Evolutionary conservation across 306 rosid species (phyloP), one percentile per base, ranked within the genome.

Genomic region (Cercis canadensis): DNA sequence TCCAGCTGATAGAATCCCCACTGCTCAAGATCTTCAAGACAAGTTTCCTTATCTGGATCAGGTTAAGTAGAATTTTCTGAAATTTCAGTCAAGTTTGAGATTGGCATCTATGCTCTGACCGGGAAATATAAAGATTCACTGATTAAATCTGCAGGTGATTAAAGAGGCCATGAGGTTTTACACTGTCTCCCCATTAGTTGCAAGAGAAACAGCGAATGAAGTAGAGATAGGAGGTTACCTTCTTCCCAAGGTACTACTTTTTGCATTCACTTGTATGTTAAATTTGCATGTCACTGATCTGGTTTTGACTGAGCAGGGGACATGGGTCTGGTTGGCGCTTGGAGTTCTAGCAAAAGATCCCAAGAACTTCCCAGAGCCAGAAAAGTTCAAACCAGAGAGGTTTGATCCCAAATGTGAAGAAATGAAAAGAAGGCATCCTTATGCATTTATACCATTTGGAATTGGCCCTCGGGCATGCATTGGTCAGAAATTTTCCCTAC

Each of bases 331-430:
- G 99, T 72, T 91, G 65, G 92, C 97, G 4, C 90, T 75, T 13
- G 99, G 99, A 65, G 97, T 89, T 67, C 75, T 91, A 70, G 92
- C 97, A 6, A 94, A 94, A 73, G 99, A 94, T 69, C 92, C 96
- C 5, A 84, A 12, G 64, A 83, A 89, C 72, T 91, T 89, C 79
- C 88, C 96, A 4, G 99, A 91, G 79, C 99, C 99, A 70, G 92
- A 91, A 11, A 86, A 87, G 86, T 94, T 94, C 82, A 89, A 67
- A 73, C 99, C 97, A 10, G 96, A 89, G 82, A 86, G 99, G 78
- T 94, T 94, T 76, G 95, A 91, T 52, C 96, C 96, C 47, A 81
- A 79, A 5, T 65, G 83, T 72, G 86, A 89, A 60, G 99, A 94
- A 83, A 88, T 79, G 82, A 89, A 86, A 79, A 52, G 53, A 70